Base-by-base conservation (phyloP, 768 basidiomycete genomes). In the Clitopilus passeckerianus region DNA sequence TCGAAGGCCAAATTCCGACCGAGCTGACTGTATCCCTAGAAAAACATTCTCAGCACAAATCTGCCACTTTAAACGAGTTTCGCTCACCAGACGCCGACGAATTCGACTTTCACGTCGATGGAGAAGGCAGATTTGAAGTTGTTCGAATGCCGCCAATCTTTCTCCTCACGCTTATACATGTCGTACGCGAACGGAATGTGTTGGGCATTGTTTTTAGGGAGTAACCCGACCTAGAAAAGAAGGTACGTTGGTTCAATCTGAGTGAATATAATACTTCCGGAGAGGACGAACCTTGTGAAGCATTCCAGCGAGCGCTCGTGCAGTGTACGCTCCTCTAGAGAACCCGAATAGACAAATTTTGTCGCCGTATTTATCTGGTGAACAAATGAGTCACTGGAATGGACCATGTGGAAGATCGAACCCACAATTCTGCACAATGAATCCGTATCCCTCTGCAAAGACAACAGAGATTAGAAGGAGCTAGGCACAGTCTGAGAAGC, bases 1-100 rank as follows among this genome's bases (percentile, higher is more conserved):
- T 27, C 75, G 76, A 2, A 78, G 77, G 54, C 85, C 71, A 37
- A 83, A 50, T 18, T 10, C 85, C 85, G 12, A 87, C 85, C 0
- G 86, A 86, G 22, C 81, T 80, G 6, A 89, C 86, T 0, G 86
- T 88, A 63, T 89, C 86, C 85, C 86, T 87, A 54, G 37, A 16
- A 43, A 14, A 12, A 43, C 20, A 10, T 46, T 18, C 56, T 33
- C 15, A 24, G n/a, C 27, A 3, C 27, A 30, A 41, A 41, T 15
- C 15, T 35, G 34, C 14, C 3, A 41, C n/a, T 9, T n/a, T 15
- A 9, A 53, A 23, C 24, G 50, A 23, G 3, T 14, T 30, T 30
- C 27, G 58, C 76, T 14, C 59, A 83, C 83, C 79, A 84, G 16
- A 86, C 80, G 1, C 84, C 85, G 15, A 87, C 61, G 57, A 86